Percentiles rank a stretch among this genome's conserved stretches.
Evolutionary conservation across 371 early-diverging fungal genomes (phyloP).

Genomic region (Mortierella sp.): DNA sequence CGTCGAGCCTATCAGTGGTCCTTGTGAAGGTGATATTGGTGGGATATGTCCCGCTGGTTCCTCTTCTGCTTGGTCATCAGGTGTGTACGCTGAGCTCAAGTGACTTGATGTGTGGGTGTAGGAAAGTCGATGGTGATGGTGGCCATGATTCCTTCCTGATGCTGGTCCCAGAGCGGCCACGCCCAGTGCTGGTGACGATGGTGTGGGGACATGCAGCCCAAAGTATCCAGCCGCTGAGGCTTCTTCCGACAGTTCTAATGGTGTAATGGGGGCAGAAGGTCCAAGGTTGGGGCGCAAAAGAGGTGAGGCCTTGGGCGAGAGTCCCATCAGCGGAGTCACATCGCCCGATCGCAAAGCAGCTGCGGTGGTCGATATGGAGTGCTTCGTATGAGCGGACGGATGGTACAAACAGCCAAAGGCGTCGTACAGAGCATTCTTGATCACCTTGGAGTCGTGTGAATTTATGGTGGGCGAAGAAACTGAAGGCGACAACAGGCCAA

Average conservation of each 20-base stretch:
- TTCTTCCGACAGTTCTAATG: slow-evolving; percentile 48
- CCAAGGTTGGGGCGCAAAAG: slow-evolving; percentile 39
- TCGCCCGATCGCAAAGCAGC: slow-evolving; percentile 47
- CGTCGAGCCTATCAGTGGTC: slow-evolving; percentile 17
- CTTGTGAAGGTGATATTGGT: slow-evolving; percentile 20
- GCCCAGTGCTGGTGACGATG: slow-evolving; percentile 11
- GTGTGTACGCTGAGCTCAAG: slow-evolving; percentile 30
- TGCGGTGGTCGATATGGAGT: slow-evolving; percentile 23
- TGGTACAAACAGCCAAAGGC: slow-evolving; percentile 51
- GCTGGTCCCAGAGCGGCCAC: slow-evolving; percentile 6
- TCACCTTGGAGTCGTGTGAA: slow-evolving; percentile 23
- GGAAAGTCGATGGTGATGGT: slow-evolving; percentile 16
- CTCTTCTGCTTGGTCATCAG: slow-evolving; percentile 6
- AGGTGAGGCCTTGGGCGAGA: slow-evolving; percentile 48
- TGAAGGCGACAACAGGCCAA: slow-evolving; percentile 9
- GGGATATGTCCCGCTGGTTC: slow-evolving; percentile 7
- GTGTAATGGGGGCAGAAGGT: slow-evolving; percentile 52
- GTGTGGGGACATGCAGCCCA: slow-evolving; percentile 25
- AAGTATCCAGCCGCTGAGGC: slow-evolving; percentile 34
- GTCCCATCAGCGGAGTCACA: slow-evolving; percentile 47
- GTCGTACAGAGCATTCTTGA: slow-evolving; percentile 37
- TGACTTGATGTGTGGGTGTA: slow-evolving; percentile 38
- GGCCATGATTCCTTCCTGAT: slow-evolving; percentile 15
- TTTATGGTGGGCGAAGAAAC: slow-evolving; percentile 9
- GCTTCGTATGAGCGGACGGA: slow-evolving; percentile 49